Base-by-base conservation (phyloP, 345 rosid species). In the Heritiera fomes region DNA sequence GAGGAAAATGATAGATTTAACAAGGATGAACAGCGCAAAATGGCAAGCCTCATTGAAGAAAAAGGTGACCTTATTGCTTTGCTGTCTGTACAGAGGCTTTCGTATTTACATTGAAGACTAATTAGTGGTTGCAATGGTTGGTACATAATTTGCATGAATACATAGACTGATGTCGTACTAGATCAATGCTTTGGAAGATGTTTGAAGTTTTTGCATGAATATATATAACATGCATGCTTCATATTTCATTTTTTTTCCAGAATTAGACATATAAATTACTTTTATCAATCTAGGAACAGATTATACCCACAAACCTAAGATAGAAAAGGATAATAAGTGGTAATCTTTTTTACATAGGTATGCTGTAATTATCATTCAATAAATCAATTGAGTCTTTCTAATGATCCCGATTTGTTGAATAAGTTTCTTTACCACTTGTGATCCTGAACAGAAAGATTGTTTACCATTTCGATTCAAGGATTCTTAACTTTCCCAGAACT, bases 1-100 rank as follows among this genome's bases (percentile, higher is more conserved):
- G 89, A 90, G 61, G 89, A 91, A 79, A 85, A 38, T 53, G 86
- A 91, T 78, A 90, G 82, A 75, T 73, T 81, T 65, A 87, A 84
- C 80, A 76, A 38, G 18, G 87, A 86, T 79, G 97, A 94, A 77
- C 80, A 78, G 69, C 38, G 76, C 79, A 84, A 82, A 82, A 82
- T 80, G 34, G 74, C 86, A 47, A 81, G 55, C 75, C 90, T 92
- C 85, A 81, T 91, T 12, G 87, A 88, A 56, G 91, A 92, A 73
- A 92, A 90, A 88, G 97, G 99, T 91, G 78, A 75, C 32, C 12
- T 2, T 23, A 59, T 18, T 70, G 65, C 56, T 23, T 56, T 13
- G 46, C 47, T 32, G 8, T 52, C 34, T 10, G 28, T 32, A 71
- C 2, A 15, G 12, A 17, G 45, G 61, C 15, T 17, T 71, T 50